Percentiles rank a stretch among this genome's conserved stretches.
Conservation (phyloP, 345 rosid species). For the Lenwebbia sp. region DNA sequence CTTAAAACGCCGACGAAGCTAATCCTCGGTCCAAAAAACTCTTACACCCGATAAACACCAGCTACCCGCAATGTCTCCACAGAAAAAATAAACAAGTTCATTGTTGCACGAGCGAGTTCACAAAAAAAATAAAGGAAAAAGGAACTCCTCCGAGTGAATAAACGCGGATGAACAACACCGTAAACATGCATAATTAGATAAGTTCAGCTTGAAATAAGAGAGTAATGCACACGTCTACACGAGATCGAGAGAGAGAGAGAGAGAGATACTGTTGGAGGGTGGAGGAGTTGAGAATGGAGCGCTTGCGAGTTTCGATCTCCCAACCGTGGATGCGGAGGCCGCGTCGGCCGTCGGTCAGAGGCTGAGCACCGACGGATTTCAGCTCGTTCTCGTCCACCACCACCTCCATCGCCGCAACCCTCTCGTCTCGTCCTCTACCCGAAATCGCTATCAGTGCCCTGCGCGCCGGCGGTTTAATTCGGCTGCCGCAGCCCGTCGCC, state of each 20-base stretch:
- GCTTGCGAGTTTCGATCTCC: slow-evolving; percentile 69
- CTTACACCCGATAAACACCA: background rate
- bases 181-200: background rate
- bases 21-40: background rate
- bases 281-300: slow-evolving; percentile 73
- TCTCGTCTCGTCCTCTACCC: background rate
- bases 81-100: background rate
- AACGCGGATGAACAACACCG: background rate
- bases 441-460: background rate
- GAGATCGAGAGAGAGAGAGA: background rate
- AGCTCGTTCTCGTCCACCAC: slow-evolving; percentile 58
- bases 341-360: slow-evolving; percentile 44
- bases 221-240: background rate
- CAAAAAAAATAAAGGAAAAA: background rate
- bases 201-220: background rate
- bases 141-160: background rate
- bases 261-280: slow-evolving; percentile 31
- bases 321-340: slow-evolving; percentile 69
- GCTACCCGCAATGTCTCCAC: background rate
- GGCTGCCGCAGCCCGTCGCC: background rate
- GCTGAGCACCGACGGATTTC: slow-evolving; percentile 65
- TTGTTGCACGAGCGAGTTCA: background rate
- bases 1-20: background rate
- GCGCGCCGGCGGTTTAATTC: background rate
- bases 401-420: slow-evolving; percentile 35